A percentile compares a stretch with the other conserved stretches of the same genome.
Evolutionary conservation across 768 basidiomycete species (phyloP).

Genomic region (Sporobolomyces roseus): DNA sequence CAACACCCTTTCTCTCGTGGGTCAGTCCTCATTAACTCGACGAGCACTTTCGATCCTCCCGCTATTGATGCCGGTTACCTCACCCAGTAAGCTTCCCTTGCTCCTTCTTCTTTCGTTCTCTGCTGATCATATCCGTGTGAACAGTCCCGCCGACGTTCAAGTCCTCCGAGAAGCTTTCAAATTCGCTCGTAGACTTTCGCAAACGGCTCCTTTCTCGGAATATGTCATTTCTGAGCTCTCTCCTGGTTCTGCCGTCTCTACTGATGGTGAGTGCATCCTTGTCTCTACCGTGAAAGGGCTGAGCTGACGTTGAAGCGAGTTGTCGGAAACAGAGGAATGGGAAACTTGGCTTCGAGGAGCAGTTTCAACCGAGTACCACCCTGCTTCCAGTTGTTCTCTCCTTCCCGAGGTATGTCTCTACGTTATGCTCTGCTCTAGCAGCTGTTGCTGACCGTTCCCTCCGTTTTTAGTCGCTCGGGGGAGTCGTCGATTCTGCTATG

Average conservation of each 20-base stretch:
- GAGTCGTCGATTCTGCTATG: constrained; percentile 54
- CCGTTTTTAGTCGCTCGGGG: constrained; percentile 44
- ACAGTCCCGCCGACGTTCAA: constrained; percentile 46
- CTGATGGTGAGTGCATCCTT: constrained; percentile 45
- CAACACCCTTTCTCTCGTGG: constrained; percentile 67
- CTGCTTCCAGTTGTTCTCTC: constrained; percentile 48
- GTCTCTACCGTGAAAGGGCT: too few species aligned
- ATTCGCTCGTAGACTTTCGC: constrained; percentile 49
- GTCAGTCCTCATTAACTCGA: constrained; percentile 60
- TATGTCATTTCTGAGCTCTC: constrained; percentile 48
- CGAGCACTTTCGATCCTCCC: constrained; percentile 60
- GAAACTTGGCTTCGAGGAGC: constrained; percentile 43
- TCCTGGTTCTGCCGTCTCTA: constrained; percentile 48
- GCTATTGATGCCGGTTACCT: constrained; percentile 57
- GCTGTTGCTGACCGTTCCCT: background rate
- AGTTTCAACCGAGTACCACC: constrained; percentile 50
- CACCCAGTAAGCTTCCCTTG: constrained; percentile 37
- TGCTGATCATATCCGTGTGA: too few species aligned
- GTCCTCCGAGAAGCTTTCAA: constrained; percentile 46
- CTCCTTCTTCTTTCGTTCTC: constrained; percentile 1
- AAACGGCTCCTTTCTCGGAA: constrained; percentile 48
- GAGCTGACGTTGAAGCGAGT: background rate
- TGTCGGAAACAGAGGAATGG: constrained; percentile 36
- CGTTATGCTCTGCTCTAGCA: background rate
- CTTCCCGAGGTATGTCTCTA: background rate